A percentile compares a stretch with the other conserved stretches of the same genome.
Conservation (phyloP, 345 rosid species). For the Aegle marmelos region DNA sequence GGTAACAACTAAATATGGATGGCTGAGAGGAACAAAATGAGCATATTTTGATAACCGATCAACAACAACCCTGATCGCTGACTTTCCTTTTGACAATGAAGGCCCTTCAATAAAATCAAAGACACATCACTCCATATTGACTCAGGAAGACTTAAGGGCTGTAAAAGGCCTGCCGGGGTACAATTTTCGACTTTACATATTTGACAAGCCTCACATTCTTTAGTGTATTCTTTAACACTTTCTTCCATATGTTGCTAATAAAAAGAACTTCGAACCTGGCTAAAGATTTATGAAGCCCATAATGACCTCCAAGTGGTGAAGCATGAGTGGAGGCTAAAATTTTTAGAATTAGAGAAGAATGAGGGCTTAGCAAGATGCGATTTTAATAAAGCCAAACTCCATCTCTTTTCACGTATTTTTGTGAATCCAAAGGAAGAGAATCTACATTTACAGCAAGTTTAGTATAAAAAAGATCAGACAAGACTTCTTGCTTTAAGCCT, state of each 20-base stretch:
- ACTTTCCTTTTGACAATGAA: not conserved
- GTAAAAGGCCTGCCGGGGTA: not conserved
- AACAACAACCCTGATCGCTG: not conserved
- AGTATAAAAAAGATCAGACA: not conserved
- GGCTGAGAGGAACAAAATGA: not conserved
- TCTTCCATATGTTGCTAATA: too few relatives aligned
- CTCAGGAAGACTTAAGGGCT: not conserved
- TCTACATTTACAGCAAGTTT: not conserved
- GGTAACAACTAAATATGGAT: not conserved
- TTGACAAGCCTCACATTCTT: not conserved
- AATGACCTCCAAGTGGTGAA: too few relatives aligned
- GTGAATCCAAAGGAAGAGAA: not conserved
- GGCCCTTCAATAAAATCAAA: not conserved
- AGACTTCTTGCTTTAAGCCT: not conserved
- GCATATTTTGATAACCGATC: not conserved
- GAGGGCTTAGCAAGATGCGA: not conserved
- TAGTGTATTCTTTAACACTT: not conserved
- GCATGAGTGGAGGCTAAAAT: not conserved
- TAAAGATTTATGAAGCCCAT: too few relatives aligned
- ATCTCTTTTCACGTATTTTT: too few relatives aligned
- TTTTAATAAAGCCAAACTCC: too few relatives aligned
- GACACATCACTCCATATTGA: too few relatives aligned
- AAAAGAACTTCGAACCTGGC: too few relatives aligned
- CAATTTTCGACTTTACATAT: too few relatives aligned
- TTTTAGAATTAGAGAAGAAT: too few relatives aligned